Evolutionary conservation across 352 stramenopile species (phyloP).

Genomic region (Labyrinthula sp.): DNA sequence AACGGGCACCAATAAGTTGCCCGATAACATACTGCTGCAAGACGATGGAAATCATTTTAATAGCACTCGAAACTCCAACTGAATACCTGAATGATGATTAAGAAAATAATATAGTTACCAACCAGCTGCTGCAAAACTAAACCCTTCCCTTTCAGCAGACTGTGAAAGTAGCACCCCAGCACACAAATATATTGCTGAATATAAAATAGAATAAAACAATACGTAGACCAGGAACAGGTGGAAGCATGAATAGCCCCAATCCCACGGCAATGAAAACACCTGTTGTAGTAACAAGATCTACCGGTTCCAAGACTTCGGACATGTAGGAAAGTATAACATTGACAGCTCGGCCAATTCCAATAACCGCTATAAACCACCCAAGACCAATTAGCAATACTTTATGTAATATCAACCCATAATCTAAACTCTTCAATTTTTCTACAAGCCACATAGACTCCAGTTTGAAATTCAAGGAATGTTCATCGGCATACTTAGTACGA

Average conservation of each 20-base stretch:
- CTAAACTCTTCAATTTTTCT: no score
- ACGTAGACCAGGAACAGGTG: slow-evolving; percentile 40
- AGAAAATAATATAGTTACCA: no score
- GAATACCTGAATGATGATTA: no score
- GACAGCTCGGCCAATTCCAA: slow-evolving; percentile 38
- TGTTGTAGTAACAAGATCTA: slow-evolving; percentile 36
- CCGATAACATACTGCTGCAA: slow-evolving; percentile 43
- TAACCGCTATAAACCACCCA: slow-evolving; percentile 39
- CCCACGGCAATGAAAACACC: slow-evolving; percentile 38
- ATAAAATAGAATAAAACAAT: slow-evolving; percentile 43
- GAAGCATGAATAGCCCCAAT: slow-evolving; percentile 41
- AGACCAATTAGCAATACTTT: slow-evolving; percentile 40
- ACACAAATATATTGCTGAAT: slow-evolving; percentile 41
- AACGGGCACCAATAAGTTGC: slow-evolving; percentile 35
- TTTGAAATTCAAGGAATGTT: no score
- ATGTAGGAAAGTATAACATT: slow-evolving; percentile 40
- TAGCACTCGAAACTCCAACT: no score
- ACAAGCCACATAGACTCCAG: no score
- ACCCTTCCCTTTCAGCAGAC: no score
- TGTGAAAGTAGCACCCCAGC: no score
- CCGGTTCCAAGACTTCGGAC: slow-evolving; percentile 34
- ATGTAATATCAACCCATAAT: slow-evolving; percentile 35
- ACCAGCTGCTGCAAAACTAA: no score
- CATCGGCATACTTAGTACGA: no score
- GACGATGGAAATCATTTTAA: slow-evolving; percentile 41